These are phyloP conservation scores for Jaltomata sinuosa DNA, from an alignment of 257 asterid genomes.

Conservation along the genomic window DNA sequence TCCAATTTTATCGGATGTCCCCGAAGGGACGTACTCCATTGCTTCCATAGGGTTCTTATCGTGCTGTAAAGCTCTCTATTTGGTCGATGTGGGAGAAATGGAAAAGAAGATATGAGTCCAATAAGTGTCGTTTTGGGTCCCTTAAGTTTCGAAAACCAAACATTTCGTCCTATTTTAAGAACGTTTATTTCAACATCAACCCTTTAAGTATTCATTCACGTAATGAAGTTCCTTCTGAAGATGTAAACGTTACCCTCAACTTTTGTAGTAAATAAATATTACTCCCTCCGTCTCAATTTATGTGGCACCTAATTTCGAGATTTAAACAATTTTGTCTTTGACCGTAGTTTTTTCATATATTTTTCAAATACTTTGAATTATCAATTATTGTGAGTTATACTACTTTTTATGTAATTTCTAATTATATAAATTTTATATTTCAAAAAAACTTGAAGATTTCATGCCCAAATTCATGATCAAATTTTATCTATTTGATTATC, in stretches of 20 bases:
- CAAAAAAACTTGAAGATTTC: too few species aligned
- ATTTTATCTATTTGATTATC: too few species aligned
- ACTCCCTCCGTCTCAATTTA: too few species aligned
- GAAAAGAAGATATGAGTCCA: neutral
- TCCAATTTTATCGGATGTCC: conserved; percentile 19
- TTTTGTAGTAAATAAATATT: neutral
- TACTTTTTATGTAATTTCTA: too few species aligned
- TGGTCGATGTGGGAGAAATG: neutral
- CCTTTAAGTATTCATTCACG: neutral
- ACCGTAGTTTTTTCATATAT: too few species aligned
- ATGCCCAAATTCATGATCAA: too few species aligned
- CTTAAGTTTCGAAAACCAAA: neutral
- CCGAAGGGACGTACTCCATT: neutral
- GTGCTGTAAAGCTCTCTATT: rapidly evolving
- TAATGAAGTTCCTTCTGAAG: neutral
- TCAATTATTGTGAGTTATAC: too few species aligned
- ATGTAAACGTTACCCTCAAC: neutral
- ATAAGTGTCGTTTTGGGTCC: neutral
- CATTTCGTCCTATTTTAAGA: neutral
- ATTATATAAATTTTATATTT: too few species aligned
- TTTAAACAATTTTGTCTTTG: too few species aligned
- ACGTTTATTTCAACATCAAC: neutral
- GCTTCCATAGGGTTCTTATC: neutral
- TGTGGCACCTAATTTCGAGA: too few species aligned
- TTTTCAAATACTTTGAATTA: too few species aligned